A percentile compares a stretch with the other conserved stretches of the same genome.
phyloP scores from a whole-genome alignment of 805 yeast genomes.

The Metschnikowia koreensis region DNA sequence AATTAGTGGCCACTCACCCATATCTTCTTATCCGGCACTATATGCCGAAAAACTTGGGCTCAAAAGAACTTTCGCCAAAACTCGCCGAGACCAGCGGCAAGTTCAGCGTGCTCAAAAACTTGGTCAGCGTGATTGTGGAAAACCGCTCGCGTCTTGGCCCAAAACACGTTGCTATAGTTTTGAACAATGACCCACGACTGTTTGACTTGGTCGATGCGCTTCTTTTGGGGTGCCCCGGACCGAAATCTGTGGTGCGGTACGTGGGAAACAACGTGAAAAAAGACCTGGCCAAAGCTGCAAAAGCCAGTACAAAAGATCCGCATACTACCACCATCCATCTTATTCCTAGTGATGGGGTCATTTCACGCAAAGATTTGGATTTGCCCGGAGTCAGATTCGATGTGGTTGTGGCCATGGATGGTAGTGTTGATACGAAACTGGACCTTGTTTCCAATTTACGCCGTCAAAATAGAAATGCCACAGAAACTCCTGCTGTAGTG shows the following conservation, averaged over 20 bases:
- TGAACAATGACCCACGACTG: constrained; percentile 60
- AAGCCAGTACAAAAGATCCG: constrained; percentile 18
- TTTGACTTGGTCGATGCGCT: constrained; percentile 75
- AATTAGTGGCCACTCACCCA: constrained; percentile 85
- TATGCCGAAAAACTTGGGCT: constrained; percentile 74
- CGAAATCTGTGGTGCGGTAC: constrained; percentile 52
- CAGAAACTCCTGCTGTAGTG: constrained; percentile 45
- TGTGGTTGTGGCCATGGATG: constrained; percentile 61
- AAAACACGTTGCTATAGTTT: constrained; percentile 65
- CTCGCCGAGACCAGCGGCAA: constrained; percentile 81
- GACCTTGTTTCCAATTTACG: constrained; percentile 29
- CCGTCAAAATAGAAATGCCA: constrained; percentile 27
- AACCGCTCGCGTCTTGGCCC: constrained; percentile 26
- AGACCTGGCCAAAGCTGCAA: constrained; percentile 34
- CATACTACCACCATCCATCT: constrained; percentile 34
- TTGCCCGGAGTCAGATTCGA: constrained; percentile 45
- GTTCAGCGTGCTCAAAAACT: constrained; percentile 64
- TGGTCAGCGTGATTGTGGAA: constrained; percentile 53
- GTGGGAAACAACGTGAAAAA: constrained; percentile 59
- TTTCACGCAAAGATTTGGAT: constrained; percentile 20
- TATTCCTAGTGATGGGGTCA: constrained; percentile 40
- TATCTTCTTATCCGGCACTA: constrained; percentile 79
- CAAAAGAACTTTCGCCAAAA: constrained; percentile 68
- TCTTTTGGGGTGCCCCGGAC: constrained; percentile 53
- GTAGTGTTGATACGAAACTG: constrained; percentile 47